Conservation (phyloP, 306 rosid genomes). For the Clitoria ternatea region DNA sequence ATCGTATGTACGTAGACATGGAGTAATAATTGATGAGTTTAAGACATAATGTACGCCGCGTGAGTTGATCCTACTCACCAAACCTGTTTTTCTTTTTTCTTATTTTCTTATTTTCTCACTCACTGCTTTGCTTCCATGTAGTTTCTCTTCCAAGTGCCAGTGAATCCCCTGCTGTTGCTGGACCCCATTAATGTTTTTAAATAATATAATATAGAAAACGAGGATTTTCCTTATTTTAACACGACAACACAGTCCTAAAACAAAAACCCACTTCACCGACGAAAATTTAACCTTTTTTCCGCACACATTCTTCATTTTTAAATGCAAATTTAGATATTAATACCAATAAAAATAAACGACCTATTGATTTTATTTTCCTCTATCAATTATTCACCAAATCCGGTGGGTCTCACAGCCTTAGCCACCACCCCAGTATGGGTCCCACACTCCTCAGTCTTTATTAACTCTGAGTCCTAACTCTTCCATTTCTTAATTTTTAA, state of each 20-base stretch:
- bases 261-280: constrained; percentile 20
- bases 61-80: constrained; percentile 37
- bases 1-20: background rate
- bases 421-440: constrained; percentile 42
- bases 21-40: background rate
- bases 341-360: background rate
- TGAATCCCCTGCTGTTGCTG: constrained; percentile 9
- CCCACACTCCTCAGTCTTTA: constrained; percentile 46
- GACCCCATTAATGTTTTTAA: no score
- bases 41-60: constrained; percentile 32
- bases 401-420: constrained; percentile 37
- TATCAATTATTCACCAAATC: constrained; percentile 24
- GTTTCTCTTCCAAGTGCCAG: constrained; percentile 21
- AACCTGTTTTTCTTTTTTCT: background rate
- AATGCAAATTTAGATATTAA: background rate
- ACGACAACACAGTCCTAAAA: background rate
- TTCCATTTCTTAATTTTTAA: background rate
- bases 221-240: constrained; percentile 10
- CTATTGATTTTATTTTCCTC: background rate
- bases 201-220: background rate
- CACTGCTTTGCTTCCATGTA: no score
- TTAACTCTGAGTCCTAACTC: background rate
- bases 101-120: no score
- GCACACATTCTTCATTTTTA: background rate
- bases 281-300: background rate